Evolutionary conservation across 164 flowering plant species (phyloP), one percentile per base, ranked within the genome.

Genomic region (Annona cherimola): DNA sequence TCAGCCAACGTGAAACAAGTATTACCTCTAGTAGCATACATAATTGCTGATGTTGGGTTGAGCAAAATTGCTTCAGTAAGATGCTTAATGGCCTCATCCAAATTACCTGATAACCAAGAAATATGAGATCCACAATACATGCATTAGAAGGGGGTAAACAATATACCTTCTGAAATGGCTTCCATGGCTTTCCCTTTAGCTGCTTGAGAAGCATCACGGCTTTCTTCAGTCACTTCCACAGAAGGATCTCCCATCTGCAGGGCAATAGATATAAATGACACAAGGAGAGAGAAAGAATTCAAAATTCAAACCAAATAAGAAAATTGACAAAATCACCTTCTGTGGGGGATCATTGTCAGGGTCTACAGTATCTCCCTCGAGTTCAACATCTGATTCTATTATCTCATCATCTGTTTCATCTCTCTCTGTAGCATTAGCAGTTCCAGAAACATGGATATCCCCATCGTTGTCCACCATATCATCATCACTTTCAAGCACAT

Each of bases 11-110:
- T 2, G 57, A 66, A 16, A 2, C 45, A 46, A 46, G 19, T 42
- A n/a, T 55, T 76, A 95, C 99, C 99, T 95, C 99, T 84, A 39
- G 90, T 88, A 0, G 73, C 96, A 81, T 95, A 95, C 98, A 95
- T 91, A 2, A 95, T 95, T 19, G 99, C 99, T 7, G 99, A 95
- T 4, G 86, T 85, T 3, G 99, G 97, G 69, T 95, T 95, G 20
- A 91, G 87, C 73, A 76, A 76, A 74, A 95, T 90, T 0, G 99
- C 99, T 78, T 90, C 80, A 0, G 98, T 93, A 19, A 93, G 84
- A 71, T 83, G 86, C 73, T 87, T 89, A 75, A 95, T 83, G 3
- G 98, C 99, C 70, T 89, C 96, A 70, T 90, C 99, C 68, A 88
- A 76, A n/a, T 89, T 90, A 54, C 98, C 99, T 95, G 79, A 73